Evolutionary conservation across 495 filamentous ascomycete genomes (phyloP), one percentile per base, ranked within the genome.

Genomic region (Lasiosphaeria miniovina): DNA sequence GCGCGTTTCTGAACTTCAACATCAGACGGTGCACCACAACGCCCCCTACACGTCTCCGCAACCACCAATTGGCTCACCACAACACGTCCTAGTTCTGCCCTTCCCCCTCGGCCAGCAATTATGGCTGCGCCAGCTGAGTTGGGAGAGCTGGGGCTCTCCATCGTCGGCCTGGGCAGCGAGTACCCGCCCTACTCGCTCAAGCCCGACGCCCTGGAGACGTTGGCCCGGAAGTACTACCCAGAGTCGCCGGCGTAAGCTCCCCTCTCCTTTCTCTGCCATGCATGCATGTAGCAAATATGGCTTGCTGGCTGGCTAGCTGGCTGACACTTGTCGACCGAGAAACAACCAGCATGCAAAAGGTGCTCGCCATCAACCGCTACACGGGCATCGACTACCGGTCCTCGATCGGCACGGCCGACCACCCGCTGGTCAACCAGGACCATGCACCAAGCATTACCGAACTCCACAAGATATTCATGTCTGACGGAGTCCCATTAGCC

Each of bases 301-400:
- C 24, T 24, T 24, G 24, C 24, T 24, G 0, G 24, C 24, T 24
- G 24, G 24, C 24, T 24, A 2, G 24, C 24, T 24, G 24, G 24
- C 24, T 24, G 24, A 24, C 24, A 24, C 24, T 24, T 24, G 24
- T 24, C 24, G 24, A 24, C 24, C 24, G 24, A 24, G 0, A 24
- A 24, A 24, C 24, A 24, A 24, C 24, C 24, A 83, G 80, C 43
- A 80, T 84, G 79, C 71, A 76, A 52, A 85, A 82, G 67, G 75
- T 88, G 43, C 79, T 84, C 45, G 72, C 75, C 36, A 84, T 88
- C 73, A 88, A 88, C 72, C 75, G 76, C 51, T 84, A 75, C 61
- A 86, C 85, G 1, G 85, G 85, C 43, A 88, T 88, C 48, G 84
- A 87, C 50, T 74, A 76, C 35, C 80, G 85, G 36, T 82, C 84